Evolutionary conservation across 2,329 filamentous ascomycete species (phyloP), one percentile per base, ranked within the genome.

Genomic region (Dryadomyces quercus-mongolicae): DNA sequence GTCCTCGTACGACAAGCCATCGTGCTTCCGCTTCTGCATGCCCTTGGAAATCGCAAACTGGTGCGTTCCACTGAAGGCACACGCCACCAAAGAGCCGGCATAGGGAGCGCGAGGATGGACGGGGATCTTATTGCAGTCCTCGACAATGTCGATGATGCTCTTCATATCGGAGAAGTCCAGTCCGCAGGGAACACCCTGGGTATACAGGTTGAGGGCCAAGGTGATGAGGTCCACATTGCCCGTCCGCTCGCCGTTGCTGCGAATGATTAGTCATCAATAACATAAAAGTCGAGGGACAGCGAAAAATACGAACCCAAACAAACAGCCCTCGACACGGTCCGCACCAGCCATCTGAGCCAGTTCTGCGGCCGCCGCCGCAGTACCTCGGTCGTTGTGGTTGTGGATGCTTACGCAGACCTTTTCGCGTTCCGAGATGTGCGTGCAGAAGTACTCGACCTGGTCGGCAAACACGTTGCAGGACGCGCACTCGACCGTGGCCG

Each of bases 31-130:
- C 44, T 75, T 65, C 66, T 87, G 79, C 74, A 93, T 90, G 0
- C 85, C 85, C 75, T 96, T 96, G 72, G 94, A 94, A 74, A 96
- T 95, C 52, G 92, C 92, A 65, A 97, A 91, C 70, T 97, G 91
- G 68, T 97, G 92, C 25, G 84, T 89, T 54, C 92, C 91, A 60
- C 84, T 89, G 72, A 96, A 96, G 22, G 91, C 90, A 66, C 86
- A 93, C 25, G 92, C 86, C n/a, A 95, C 90, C 60, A 96, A 78
- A 63, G 88, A 86, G 31, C 91, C 92, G 52, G 87, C 91, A 64
- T 97, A 97, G 0, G 92, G 92, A 57, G 88, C 88, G 60, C 92
- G 83, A 52, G 87, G 85, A 65, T 95, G 91, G 5, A 96, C 82
- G 7, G 92, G 89, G 57, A 96, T 95, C 76, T 96, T 96, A 71